Evolutionary conservation across 176 grass and related monocot species (phyloP).

Genomic region (Rhynchospora breviuscula): DNA sequence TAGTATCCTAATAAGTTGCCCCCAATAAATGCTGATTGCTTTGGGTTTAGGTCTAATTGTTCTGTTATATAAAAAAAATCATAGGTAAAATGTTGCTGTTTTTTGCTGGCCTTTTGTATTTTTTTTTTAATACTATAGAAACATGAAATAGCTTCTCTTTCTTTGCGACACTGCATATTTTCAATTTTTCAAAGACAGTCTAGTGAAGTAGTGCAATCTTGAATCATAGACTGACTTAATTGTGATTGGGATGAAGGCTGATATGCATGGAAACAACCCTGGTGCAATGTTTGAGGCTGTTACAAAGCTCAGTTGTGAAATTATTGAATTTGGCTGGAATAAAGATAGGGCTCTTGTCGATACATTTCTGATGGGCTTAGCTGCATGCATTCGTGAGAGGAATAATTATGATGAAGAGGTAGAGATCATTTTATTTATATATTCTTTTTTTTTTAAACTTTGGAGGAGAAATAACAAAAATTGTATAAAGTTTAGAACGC

Average conservation of each 20-base stretch:
- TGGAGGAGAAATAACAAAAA: neutral
- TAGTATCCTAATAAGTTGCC: neutral
- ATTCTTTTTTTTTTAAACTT: constrained; percentile 12
- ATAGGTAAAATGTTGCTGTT: neutral
- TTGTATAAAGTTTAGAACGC: constrained; percentile 10
- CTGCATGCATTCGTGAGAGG: constrained; percentile 89
- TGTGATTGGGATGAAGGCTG: constrained; percentile 42
- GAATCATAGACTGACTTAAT: neutral
- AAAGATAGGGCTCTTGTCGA: constrained; percentile 98
- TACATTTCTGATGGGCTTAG: constrained; percentile 95
- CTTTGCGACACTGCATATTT: neutral
- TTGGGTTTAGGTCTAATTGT: constrained; percentile 1
- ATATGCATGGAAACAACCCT: constrained; percentile 66
- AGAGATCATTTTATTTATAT: neutral
- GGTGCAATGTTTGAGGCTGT: constrained; percentile 85
- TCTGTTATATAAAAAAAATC: constrained; percentile 6
- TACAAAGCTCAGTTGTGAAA: constrained; percentile 92
- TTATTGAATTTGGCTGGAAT: constrained; percentile 99
- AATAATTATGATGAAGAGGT: constrained; percentile 98
- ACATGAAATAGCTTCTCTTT: neutral
- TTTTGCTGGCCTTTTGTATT: neutral
- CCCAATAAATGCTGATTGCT: constrained; percentile 22
- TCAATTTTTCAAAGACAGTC: too few species aligned
- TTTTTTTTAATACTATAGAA: neutral
- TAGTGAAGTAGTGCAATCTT: neutral